Base-by-base conservation (phyloP, 148 eudicot genomes). In the Linanthus parryae region DNA sequence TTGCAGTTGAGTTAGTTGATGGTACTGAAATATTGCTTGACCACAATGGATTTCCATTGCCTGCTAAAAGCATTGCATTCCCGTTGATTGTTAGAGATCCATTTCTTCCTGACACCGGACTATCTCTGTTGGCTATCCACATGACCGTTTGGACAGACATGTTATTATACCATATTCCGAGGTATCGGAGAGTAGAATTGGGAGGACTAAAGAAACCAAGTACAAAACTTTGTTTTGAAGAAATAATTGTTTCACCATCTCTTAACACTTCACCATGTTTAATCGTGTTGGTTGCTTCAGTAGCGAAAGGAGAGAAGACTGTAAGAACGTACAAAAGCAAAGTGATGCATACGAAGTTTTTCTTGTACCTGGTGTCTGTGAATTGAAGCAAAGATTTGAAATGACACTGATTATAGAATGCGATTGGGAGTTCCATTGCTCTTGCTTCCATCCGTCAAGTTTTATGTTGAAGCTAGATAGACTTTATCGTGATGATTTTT, bases 81-180 rank as follows among this genome's bases (percentile, higher is more conserved):
- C 89, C 83, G n/a, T 64, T 25, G 23, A 44, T 26, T 7, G 36
- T 62, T 4, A 83, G 3, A 48, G 30, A 41, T 44, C 87, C 91
- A 10, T 40, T 40, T 8, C 26, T 20, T 21, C 50, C 63, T 2
- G 34, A 29, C 28, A 87, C 43, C 10, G 91, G 91, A 2, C 38
- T 52, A 0, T 75, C 72, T 67, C 95, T 70, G 13, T 87, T 83
- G 27, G 91, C 91, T 10, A 85, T 75, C 95, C 95, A 85, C 5
- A 81, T 51, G 6, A 66, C 69, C 9, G 72, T 37, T 18, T 64
- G 52, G 11, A 25, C 44, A 17, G 77, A 42, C 21, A 66, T 24
- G 26, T 53, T 45, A 8, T 55, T 6, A 63, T 73, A 76, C 83
- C 88, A 82, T 17, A 85, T 81, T 36, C 83, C 95, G 0, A 78